Evolutionary conservation across 2,329 filamentous ascomycete species (phyloP).

Genomic region (Dothidotthia symphoricarpi): DNA sequence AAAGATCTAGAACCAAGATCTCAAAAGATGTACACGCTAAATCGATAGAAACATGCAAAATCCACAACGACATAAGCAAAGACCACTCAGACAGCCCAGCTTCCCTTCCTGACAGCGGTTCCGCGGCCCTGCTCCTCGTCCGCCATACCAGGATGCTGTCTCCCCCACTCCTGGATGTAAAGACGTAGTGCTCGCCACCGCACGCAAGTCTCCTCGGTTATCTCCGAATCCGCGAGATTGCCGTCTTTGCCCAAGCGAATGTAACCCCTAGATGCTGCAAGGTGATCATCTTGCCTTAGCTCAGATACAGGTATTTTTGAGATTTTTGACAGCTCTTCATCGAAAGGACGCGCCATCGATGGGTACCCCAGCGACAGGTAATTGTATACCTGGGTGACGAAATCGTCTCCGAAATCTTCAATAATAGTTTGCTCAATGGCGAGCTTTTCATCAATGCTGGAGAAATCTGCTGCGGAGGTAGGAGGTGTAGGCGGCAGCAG

Average conservation of each 20-base stretch:
- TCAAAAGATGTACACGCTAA: constrained; percentile 16
- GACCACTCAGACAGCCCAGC: constrained; percentile 44
- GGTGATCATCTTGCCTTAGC: constrained; percentile 68
- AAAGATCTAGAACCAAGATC: constrained; percentile 1
- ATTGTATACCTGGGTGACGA: constrained; percentile 95
- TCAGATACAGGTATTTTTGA: constrained; percentile 67
- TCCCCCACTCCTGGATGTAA: constrained; percentile 87
- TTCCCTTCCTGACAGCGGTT: constrained; percentile 48
- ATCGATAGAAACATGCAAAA: constrained; percentile 15
- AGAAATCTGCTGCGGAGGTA: constrained; percentile 39
- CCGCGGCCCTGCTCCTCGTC: constrained; percentile 42
- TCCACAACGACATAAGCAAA: background rate
- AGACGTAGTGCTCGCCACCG: constrained; percentile 80
- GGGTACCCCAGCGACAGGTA: constrained; percentile 93
- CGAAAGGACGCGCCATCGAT: constrained; percentile 76
- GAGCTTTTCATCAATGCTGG: constrained; percentile 45
- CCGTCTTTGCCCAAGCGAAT: constrained; percentile 56
- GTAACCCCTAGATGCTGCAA: constrained; percentile 67
- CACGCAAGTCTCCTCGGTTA: constrained; percentile 56
- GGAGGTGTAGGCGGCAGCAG: constrained; percentile 41
- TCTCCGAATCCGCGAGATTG: constrained; percentile 52
- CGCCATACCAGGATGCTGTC: constrained; percentile 73
- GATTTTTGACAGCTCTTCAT: constrained; percentile 82
- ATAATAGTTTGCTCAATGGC: constrained; percentile 50
- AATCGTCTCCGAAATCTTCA: constrained; percentile 74